Evolutionary conservation across 202 grass and related monocot genomes (phyloP).

Genomic region (Setaria italica): DNA sequence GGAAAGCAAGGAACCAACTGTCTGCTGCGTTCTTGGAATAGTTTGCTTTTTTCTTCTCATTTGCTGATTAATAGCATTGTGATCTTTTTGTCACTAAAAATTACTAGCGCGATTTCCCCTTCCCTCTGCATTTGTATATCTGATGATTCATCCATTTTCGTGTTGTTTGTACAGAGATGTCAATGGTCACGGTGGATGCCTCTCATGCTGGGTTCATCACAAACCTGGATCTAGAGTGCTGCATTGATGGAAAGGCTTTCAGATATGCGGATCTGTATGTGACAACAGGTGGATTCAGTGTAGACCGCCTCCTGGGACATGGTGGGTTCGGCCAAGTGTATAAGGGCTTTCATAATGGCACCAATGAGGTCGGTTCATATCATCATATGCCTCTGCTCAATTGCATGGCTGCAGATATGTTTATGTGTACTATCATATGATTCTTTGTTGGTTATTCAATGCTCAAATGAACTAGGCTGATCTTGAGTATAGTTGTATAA

Average conservation of each 20-base stretch:
- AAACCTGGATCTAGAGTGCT: slow-evolving; percentile 35
- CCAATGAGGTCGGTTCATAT: slow-evolving; percentile 61
- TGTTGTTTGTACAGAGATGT: slow-evolving; percentile 56
- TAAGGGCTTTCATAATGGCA: slow-evolving; percentile 60
- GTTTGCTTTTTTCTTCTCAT: background rate
- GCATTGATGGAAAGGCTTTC: slow-evolving; percentile 51
- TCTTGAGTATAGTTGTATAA: slow-evolving; percentile 1
- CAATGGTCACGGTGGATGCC: slow-evolving; percentile 42
- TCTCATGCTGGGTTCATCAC: slow-evolving; percentile 27
- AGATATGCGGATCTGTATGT: slow-evolving; percentile 62
- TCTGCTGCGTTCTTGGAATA: slow-evolving; percentile 22
- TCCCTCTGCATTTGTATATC: background rate
- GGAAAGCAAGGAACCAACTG: background rate
- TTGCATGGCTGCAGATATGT: slow-evolving; percentile 17
- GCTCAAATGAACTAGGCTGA: background rate
- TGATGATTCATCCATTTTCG: slow-evolving; percentile 32
- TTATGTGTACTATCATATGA: background rate
- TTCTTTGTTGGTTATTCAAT: slow-evolving; percentile 2
- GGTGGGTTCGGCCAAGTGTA: slow-evolving; percentile 88
- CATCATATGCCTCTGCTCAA: slow-evolving; percentile 1
- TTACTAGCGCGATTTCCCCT: background rate
- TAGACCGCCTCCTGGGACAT: slow-evolving; percentile 69
- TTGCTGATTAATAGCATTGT: slow-evolving; percentile 7
- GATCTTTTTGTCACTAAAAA: background rate
- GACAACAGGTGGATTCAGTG: slow-evolving; percentile 63